Evolutionary conservation across 192 early-diverging fungal genomes (phyloP), one percentile per base, ranked within the genome.

Genomic region (Umbelopsis vinacea): DNA sequence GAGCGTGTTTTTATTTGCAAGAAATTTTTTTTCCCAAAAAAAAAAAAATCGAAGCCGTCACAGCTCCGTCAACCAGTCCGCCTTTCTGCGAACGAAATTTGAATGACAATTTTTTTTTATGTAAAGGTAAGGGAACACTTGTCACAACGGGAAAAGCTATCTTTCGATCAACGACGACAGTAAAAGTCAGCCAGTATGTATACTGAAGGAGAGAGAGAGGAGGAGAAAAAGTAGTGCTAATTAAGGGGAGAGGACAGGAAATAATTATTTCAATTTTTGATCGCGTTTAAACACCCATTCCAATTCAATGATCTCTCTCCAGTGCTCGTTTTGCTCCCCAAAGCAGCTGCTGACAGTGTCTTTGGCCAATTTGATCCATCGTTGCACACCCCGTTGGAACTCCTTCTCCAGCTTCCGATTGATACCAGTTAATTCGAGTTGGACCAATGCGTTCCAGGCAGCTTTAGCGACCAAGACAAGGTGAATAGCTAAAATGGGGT

Each of bases 241-340:
- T 17, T n/a, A 50, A 38, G 35, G 26, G 33, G n/a, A n/a, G 26
- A 57, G 26, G 11, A 9, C 7, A 26, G 54, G 52, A 22, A 11
- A 10, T 15, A 33, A 37, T 23, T 68, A 57, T 47, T 67, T 69
- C 17, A 78, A 52, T 53, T 74, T 72, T 52, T 78, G 76, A 24
- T 78, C 76, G 17, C 76, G 67, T 1, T 79, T 47, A 48, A 75
- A 75, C 4, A 79, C 69, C 77, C 77, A 79, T 71, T 79, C 63
- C 4, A 79, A 33, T 19, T 79, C 77, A 50, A 75, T 46, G 6
- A 79, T 66, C 23, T 79, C 77, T 38, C 76, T 68, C 70, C 71
- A 78, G 21, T 74, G 57, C 38, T 29, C 69, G 10, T 68, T 33
- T 8, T 71, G 69, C 46, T 73, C 67, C 4, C 76, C 76, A 68